Conservation (phyloP, 202 grass and related monocot genomes). For the Panicum hallii region DNA sequence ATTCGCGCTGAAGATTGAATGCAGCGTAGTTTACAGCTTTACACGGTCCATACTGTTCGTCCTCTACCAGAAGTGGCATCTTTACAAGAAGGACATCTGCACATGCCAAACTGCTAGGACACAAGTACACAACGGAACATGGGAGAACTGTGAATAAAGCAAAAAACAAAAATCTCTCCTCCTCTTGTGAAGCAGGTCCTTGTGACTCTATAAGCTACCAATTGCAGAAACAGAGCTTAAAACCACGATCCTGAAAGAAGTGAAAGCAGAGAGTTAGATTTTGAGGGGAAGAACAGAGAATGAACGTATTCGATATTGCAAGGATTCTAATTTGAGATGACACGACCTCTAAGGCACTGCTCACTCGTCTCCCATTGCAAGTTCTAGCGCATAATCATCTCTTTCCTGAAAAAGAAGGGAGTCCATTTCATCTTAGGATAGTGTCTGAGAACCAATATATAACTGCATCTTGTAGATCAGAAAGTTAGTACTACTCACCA, state of each 20-base stretch:
- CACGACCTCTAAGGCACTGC: slow-evolving; percentile 36
- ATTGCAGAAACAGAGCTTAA: not conserved
- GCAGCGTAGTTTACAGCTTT: not conserved
- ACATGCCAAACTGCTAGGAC: not conserved
- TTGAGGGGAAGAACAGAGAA: not conserved
- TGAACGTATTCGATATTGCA: not conserved
- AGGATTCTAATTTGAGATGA: not conserved
- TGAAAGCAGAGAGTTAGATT: not conserved
- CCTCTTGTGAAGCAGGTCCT: not conserved
- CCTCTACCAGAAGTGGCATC: slow-evolving; percentile 10
- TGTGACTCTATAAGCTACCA: slow-evolving; percentile 9
- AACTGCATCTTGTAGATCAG: not conserved
- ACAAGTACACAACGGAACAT: not conserved
- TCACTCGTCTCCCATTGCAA: slow-evolving; percentile 94
- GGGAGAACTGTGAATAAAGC: not conserved
- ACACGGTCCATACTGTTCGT: not conserved
- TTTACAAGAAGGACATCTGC: slow-evolving; percentile 32
- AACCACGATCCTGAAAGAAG: not conserved
- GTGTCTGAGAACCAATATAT: not conserved
- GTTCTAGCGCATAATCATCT: slow-evolving; percentile 92
- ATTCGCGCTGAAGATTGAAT: slow-evolving; percentile 14
- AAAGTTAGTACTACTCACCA: slow-evolving; percentile 62
- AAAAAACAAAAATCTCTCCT: not conserved
- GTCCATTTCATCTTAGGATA: slow-evolving; percentile 17
- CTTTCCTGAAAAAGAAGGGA: slow-evolving; percentile 62